phyloP scores from a whole-genome alignment of 2,329 filamentous ascomycete genomes.

The Trichoderma polysporum region DNA sequence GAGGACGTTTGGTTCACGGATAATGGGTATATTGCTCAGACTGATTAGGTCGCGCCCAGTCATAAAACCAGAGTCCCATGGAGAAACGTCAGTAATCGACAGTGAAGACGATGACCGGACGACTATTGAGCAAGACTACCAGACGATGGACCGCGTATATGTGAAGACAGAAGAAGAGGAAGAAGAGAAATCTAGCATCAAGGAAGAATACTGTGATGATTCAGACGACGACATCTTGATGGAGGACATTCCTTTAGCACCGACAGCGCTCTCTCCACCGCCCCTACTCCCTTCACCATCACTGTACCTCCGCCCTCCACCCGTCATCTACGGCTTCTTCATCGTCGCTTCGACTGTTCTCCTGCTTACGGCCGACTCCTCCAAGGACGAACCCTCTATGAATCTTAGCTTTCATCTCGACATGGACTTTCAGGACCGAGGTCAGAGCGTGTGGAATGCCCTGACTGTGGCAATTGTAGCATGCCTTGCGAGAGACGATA shows the following conservation, averaged over 20 bases:
- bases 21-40: background rate
- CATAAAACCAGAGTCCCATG: slow-evolving; percentile 1
- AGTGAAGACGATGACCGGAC: slow-evolving; percentile 1
- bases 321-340: slow-evolving; percentile 46
- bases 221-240: slow-evolving; percentile 18
- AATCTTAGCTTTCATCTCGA: slow-evolving; percentile 46
- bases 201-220: background rate
- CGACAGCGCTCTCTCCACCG: background rate
- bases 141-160: background rate
- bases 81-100: background rate
- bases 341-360: slow-evolving; percentile 42
- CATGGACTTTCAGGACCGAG: slow-evolving; percentile 39
- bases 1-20: background rate
- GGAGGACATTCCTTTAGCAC: slow-evolving; percentile 3
- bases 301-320: slow-evolving; percentile 34
- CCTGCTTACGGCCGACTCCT: slow-evolving; percentile 41
- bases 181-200: background rate
- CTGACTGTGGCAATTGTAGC: slow-evolving; percentile 42
- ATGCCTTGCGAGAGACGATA: slow-evolving; percentile 43
- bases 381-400: slow-evolving; percentile 34
- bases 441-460: slow-evolving; percentile 47
- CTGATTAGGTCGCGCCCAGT: slow-evolving; percentile 10
- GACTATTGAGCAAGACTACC: background rate
- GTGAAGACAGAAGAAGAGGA: slow-evolving; percentile 12
- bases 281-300: background rate